Evolutionary conservation across 2,329 filamentous ascomycete species (phyloP), one percentile per base, ranked within the genome.

Genomic region (Talaromyces sp.): DNA sequence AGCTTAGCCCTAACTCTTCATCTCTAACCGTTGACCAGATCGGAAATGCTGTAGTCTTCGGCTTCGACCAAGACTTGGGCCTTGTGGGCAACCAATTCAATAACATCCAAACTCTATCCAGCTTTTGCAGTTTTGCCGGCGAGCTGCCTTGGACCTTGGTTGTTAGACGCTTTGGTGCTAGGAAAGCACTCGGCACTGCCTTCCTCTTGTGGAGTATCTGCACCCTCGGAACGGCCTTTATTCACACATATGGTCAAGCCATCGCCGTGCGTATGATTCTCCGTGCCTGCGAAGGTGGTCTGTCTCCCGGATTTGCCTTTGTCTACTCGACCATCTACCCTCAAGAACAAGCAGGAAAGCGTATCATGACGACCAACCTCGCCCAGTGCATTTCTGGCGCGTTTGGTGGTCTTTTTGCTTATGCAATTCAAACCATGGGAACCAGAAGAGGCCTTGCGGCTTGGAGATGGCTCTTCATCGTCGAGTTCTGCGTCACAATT

Each of bases 41-140:
- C 53, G 56, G 56, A 26, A 58, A 58, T 49, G 56, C 35, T 10
- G 17, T 24, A 13, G 26, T 52, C n/a, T 58, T 58, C 21, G 77
- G 77, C 3, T 68, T 82, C 13, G 75, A 80, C 58, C 68, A 73
- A 32, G 70, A 73, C 67, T 73, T 89, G 11, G 69, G 80, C 26
- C 84, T 89, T 69, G 75, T 75, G n/a, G 71, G 73, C 5, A 79
- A 84, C 64, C 81, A 88, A 68, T 88, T 89, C 73, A 88, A 87
- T 68, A 80, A 83, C 41, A 82, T 89, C 59, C 71, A 89, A 51
- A 79, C 78, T 55, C 83, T 90, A 62, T 90, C 90, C 76, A 90
- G 87, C 72, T 79, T 89, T 14, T 86, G 87, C 0, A 89, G 62
- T 41, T 61, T 60, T 14, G 49, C 64, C 9, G 63, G 66, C 17